Conservation (phyloP, 139 green algal genomes). For the Marvania coccoides region DNA sequence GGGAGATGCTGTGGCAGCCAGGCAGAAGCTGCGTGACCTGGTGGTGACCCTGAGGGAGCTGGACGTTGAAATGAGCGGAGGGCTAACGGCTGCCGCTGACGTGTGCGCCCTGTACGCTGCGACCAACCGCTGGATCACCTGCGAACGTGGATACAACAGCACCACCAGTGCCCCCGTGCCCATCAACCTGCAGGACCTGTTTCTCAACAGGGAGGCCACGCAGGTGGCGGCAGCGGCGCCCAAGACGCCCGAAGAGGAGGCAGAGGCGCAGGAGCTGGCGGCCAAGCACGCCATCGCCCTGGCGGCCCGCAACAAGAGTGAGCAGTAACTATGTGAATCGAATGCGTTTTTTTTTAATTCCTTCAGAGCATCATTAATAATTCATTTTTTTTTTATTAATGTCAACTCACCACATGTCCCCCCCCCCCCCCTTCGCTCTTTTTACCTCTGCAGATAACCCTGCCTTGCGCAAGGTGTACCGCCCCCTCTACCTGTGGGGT, state of each 20-base stretch:
- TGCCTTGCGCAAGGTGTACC: constrained; percentile 66
- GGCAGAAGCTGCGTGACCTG: constrained; percentile 30
- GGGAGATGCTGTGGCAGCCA: constrained; percentile 21
- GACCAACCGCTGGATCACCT: constrained; percentile 58
- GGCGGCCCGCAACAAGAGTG: no score
- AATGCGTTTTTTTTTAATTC: no score
- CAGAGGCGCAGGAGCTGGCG: background rate
- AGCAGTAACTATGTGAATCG: no score
- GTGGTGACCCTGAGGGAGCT: constrained; percentile 33
- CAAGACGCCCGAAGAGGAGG: background rate
- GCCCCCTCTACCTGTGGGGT: constrained; percentile 72
- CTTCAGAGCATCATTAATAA: no score
- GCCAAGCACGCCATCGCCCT: background rate
- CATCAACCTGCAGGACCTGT: constrained; percentile 43
- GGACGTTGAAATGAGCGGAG: constrained; percentile 29
- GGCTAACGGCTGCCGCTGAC: constrained; percentile 52
- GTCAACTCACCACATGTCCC: no score
- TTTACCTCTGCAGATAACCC: background rate
- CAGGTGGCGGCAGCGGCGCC: background rate
- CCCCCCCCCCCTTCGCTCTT: background rate
- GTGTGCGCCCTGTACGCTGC: constrained; percentile 46
- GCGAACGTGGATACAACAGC: constrained; percentile 52
- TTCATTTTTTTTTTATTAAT: no score
- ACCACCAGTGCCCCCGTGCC: constrained; percentile 49
- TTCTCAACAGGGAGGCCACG: constrained; percentile 18